A percentile compares a stretch with the other conserved stretches of the same genome.
These are phyloP conservation scores for Solanum pinnatisectum DNA, from an alignment of 257 asterid genomes.

Conservation along the genomic window DNA sequence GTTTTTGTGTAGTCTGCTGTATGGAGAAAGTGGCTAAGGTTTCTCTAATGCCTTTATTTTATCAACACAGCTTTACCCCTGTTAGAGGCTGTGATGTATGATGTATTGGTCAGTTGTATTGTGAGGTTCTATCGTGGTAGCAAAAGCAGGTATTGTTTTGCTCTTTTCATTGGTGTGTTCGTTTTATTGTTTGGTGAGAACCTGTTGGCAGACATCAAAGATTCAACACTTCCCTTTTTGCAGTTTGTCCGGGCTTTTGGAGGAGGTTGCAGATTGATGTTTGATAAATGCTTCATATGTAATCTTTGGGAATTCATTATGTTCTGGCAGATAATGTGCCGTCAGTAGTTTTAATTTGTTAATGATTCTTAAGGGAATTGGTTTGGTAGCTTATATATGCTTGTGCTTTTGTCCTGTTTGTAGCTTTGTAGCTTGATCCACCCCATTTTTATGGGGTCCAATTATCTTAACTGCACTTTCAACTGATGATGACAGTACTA, in stretches of 20 bases:
- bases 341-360: background rate
- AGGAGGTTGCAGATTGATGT: slow-evolving; percentile 4
- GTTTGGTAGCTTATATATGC: background rate
- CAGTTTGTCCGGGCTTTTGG: slow-evolving; percentile 10
- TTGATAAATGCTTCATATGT: background rate
- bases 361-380: background rate
- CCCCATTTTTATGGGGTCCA: background rate
- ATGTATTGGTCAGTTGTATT: background rate
- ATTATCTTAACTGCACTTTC: background rate
- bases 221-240: slow-evolving; percentile 4
- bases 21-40: background rate
- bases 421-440: background rate
- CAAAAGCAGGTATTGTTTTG: slow-evolving; percentile 14
- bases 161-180: background rate
- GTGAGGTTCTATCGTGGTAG: background rate
- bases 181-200: background rate
- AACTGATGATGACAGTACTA: background rate
- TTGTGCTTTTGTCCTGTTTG: background rate
- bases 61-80: slow-evolving; percentile 6
- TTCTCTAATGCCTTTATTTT: slow-evolving; percentile 9
- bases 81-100: background rate
- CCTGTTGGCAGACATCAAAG: slow-evolving; percentile 1
- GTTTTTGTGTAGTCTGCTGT: background rate
- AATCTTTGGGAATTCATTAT: background rate
- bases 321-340: background rate